phyloP scores from a whole-genome alignment of 2,329 filamentous ascomycete species.

The Elsinoe perseae region DNA sequence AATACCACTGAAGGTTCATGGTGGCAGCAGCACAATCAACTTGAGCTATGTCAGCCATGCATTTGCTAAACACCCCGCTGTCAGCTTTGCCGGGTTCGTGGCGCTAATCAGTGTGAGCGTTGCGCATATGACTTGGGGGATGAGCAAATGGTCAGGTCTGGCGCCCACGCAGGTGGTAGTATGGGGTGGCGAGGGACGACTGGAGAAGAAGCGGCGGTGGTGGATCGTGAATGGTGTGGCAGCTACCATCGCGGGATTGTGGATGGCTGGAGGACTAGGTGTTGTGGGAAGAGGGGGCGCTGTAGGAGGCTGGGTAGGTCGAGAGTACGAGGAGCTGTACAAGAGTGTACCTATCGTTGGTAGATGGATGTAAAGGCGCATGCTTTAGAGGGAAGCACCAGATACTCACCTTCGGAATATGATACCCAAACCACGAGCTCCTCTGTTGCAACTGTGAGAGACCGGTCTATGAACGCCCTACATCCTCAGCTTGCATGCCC shows the following conservation, averaged over 20 bases:
- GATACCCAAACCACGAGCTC: neutral
- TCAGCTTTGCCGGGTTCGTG: slow-evolving; percentile 62
- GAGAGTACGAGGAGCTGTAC: slow-evolving; percentile 70
- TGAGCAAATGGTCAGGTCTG: slow-evolving; percentile 69
- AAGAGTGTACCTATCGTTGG: slow-evolving; percentile 51
- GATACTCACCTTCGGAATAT: too few species aligned
- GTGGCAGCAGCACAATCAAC: slow-evolving; percentile 78
- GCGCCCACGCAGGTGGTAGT: slow-evolving; percentile 50
- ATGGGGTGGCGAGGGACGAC: slow-evolving; percentile 42
- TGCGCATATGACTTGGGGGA: slow-evolving; percentile 77
- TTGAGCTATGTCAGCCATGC: slow-evolving; percentile 79
- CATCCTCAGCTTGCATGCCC: too few species aligned
- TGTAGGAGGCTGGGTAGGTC: slow-evolving; percentile 70
- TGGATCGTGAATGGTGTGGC: slow-evolving; percentile 62
- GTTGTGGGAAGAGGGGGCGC: slow-evolving; percentile 65
- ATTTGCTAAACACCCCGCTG: slow-evolving; percentile 61
- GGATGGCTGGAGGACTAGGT: slow-evolving; percentile 74
- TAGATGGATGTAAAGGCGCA: slow-evolving; percentile 34
- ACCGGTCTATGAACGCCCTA: too few species aligned
- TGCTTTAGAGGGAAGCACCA: too few species aligned
- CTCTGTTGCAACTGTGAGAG: neutral
- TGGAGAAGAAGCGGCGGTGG: slow-evolving; percentile 58
- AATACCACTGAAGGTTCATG: slow-evolving; percentile 67
- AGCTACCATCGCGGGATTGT: slow-evolving; percentile 53
- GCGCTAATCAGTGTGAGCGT: slow-evolving; percentile 59